These are phyloP conservation scores for Xanthoceras sorbifolium DNA, from an alignment of 345 rosid genomes.

Conservation along the genomic window DNA sequence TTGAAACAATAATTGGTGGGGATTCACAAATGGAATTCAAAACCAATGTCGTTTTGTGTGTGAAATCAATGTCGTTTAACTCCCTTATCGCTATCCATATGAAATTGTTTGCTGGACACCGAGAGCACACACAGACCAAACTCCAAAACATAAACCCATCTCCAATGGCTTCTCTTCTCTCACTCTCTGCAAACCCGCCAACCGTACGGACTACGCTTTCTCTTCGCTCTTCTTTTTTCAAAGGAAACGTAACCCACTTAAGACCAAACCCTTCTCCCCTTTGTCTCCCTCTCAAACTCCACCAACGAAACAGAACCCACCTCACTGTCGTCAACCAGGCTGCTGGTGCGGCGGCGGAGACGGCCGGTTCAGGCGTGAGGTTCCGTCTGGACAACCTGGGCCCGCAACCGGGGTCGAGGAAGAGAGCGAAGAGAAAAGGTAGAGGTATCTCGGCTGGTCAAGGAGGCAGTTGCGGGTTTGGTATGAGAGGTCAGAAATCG, in stretches of 20 bases:
- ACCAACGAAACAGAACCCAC: slow-evolving; percentile 21
- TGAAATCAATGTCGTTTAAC: background rate
- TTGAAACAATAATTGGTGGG: too few relatives aligned
- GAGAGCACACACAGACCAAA: background rate
- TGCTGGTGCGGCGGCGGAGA: slow-evolving; percentile 21
- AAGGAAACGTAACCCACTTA: slow-evolving; percentile 19
- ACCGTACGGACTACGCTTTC: slow-evolving; percentile 19
- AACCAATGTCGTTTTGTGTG: background rate
- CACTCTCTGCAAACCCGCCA: slow-evolving; percentile 34
- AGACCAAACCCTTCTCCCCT: background rate
- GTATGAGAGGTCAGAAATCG: slow-evolving; percentile 99
- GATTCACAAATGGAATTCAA: background rate
- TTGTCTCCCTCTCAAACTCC: slow-evolving; percentile 30
- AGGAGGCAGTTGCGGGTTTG: slow-evolving; percentile 91
- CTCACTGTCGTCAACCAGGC: slow-evolving; percentile 42
- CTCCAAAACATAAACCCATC: background rate
- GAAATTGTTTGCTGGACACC: background rate
- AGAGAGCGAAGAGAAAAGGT: slow-evolving; percentile 88
- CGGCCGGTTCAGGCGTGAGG: slow-evolving; percentile 32
- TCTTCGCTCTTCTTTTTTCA: slow-evolving; percentile 28
- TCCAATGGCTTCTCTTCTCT: slow-evolving; percentile 43
- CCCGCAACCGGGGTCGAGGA: slow-evolving; percentile 91
- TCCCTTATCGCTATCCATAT: background rate
- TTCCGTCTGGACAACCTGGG: slow-evolving; percentile 80
- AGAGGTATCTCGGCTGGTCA: slow-evolving; percentile 91